These are phyloP conservation scores for Turritis glabra DNA, from an alignment of 345 rosid genomes.

Conservation along the genomic window DNA sequence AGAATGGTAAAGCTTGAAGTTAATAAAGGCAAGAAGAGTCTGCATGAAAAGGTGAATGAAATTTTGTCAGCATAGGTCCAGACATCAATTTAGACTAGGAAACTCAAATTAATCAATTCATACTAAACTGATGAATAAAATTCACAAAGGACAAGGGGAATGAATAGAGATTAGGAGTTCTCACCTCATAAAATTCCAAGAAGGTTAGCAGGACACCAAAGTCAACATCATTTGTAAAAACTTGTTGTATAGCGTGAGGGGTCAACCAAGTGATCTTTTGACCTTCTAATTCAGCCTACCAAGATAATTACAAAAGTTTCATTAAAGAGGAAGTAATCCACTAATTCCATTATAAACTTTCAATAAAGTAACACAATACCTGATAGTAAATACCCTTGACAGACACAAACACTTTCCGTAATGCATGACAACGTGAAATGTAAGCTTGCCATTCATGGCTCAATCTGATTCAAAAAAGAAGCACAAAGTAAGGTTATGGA, in stretches of 20 bases:
- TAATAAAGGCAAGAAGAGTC: slow-evolving; percentile 82
- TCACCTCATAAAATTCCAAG: slow-evolving; percentile 94
- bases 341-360: background rate
- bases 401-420: slow-evolving; percentile 83
- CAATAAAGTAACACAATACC: slow-evolving; percentile 44
- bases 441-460: slow-evolving; percentile 98
- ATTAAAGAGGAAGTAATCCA: background rate
- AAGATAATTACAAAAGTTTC: slow-evolving; percentile 22
- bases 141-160: background rate
- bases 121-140: background rate
- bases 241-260: slow-evolving; percentile 93
- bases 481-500: background rate
- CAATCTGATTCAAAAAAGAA: slow-evolving; percentile 55
- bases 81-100: background rate
- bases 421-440: slow-evolving; percentile 70
- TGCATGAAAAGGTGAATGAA: slow-evolving; percentile 47
- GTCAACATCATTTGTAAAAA: slow-evolving; percentile 88
- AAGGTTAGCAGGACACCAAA: slow-evolving; percentile 78
- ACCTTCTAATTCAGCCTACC: slow-evolving; percentile 92
- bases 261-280: slow-evolving; percentile 96
- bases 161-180: background rate
- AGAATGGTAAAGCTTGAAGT: slow-evolving; percentile 81
- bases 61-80: background rate
- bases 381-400: slow-evolving; percentile 97
- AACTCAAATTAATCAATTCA: background rate